Evolutionary conservation across 2,329 filamentous ascomycete genomes (phyloP), one percentile per base, ranked within the genome.

Genomic region (Aureobasidium sp.): DNA sequence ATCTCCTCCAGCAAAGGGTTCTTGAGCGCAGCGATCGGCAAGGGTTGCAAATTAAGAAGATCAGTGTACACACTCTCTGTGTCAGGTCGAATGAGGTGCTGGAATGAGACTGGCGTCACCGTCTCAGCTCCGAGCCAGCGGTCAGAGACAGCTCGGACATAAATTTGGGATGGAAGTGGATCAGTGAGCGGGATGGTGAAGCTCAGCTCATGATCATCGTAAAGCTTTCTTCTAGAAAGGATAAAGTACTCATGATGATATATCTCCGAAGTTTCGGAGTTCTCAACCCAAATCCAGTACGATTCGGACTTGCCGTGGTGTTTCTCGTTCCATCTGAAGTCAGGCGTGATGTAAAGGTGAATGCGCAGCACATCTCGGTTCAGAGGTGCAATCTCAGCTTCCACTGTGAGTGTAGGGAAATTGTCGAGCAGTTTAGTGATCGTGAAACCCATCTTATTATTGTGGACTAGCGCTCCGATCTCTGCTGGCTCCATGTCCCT

Each of bases 281-380:
- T 96, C 74, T 99, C 94, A 3, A 99, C 93, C 95, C 94, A 99
- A 63, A 99, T 88, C 84, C 95, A 99, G 77, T 95, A 99, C 4
- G 93, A 93, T 71, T 99, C 94, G 0, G 93, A 97, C 2, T 87
- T 91, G 20, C 95, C 95, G 71, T 99, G 92, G 63, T 96, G 84
- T 51, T 89, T 87, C 67, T 97, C 93, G 68, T 96, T 96, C 94
- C 94, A 99, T 41, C 81, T 81, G 71, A 99, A 99, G 57, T 97
- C 92, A 0, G 94, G 91, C 1, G 87, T 90, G 20, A 99, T 82
- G 68, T 82, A 90, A 0, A 99, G 83, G 70, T 89, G 88, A 70
- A 99, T 91, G n/a, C 93, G 86, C 65, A 99, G 79, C 0, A 99
- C 93, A 70, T 99, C 92, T 51, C 94, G 84, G 70, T 99, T 99